Evolutionary conservation across 139 green algal species (phyloP).

Genomic region (Monoraphidium neglectum): DNA sequence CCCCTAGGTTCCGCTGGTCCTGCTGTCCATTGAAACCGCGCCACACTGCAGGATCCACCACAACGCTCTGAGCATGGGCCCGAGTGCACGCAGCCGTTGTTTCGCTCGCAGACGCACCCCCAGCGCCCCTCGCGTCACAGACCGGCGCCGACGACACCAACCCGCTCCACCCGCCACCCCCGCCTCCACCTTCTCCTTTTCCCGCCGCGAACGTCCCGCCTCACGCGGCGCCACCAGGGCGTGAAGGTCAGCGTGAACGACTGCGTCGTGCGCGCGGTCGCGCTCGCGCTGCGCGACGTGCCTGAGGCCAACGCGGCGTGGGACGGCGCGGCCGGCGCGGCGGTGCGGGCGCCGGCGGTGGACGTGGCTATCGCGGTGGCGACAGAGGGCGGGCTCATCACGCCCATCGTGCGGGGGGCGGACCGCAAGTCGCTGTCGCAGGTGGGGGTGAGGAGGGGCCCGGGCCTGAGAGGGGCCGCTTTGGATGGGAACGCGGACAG

Average conservation of each 20-base stretch:
- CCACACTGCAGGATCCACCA: too few relatives aligned
- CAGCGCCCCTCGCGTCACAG: too few relatives aligned
- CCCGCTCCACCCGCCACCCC: too few relatives aligned
- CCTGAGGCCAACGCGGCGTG: constrained; percentile 60
- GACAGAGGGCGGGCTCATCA: constrained; percentile 89
- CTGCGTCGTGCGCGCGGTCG: constrained; percentile 88
- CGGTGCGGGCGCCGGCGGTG: constrained; percentile 41
- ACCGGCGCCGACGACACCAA: too few relatives aligned
- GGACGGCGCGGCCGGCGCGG: constrained; percentile 49
- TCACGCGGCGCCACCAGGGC: constrained; percentile 18
- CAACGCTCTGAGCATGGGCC: too few relatives aligned
- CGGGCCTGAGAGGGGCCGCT: neutral
- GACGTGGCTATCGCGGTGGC: constrained; percentile 90
- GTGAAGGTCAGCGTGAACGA: constrained; percentile 90
- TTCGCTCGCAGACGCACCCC: too few relatives aligned
- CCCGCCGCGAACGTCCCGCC: constrained; percentile 11
- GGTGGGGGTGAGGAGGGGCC: neutral
- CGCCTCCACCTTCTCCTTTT: neutral
- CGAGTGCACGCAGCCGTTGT: too few relatives aligned
- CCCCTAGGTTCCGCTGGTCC: too few relatives aligned
- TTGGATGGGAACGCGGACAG: neutral
- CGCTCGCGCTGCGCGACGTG: constrained; percentile 81
- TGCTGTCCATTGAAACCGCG: too few relatives aligned
- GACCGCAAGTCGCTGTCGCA: constrained; percentile 57
- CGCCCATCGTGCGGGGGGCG: constrained; percentile 81